Conservation (phyloP, 805 yeast species). For the Zygoascus tannicola region DNA sequence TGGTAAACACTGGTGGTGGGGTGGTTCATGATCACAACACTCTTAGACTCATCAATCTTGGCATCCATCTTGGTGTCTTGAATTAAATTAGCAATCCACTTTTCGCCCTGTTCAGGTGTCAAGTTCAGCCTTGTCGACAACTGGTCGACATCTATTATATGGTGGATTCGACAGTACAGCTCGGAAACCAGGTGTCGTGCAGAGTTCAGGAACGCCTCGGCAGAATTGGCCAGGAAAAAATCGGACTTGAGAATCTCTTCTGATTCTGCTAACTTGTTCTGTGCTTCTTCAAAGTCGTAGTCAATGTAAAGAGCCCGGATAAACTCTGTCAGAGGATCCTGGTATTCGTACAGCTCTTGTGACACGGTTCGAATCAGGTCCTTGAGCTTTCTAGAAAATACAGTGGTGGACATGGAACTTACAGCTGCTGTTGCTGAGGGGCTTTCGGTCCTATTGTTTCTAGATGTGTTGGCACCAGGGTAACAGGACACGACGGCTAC, state of each 20-base stretch:
- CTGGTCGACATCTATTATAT: slow-evolving; percentile 37
- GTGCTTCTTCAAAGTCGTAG: slow-evolving; percentile 49
- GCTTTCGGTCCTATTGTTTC: neutral
- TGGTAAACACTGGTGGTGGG: slow-evolving; percentile 51
- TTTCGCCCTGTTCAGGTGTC: slow-evolving; percentile 39
- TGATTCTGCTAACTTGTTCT: slow-evolving; percentile 39
- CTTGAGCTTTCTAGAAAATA: slow-evolving; percentile 44
- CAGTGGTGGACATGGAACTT: neutral
- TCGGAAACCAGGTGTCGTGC: slow-evolving; percentile 45
- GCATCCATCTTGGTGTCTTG: slow-evolving; percentile 45
- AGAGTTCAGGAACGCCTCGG: slow-evolving; percentile 35
- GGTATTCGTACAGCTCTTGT: slow-evolving; percentile 56
- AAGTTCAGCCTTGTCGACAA: slow-evolving; percentile 39
- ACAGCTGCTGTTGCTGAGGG: neutral
- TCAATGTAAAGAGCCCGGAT: slow-evolving; percentile 47
- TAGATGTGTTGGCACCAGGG: slow-evolving; percentile 23
- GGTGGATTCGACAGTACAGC: slow-evolving; percentile 46
- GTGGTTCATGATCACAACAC: slow-evolving; percentile 45
- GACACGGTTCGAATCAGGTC: slow-evolving; percentile 49
- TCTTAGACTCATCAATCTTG: slow-evolving; percentile 43
- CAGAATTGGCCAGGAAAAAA: slow-evolving; percentile 42
- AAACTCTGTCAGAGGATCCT: slow-evolving; percentile 54
- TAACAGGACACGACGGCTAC: slow-evolving; percentile 41
- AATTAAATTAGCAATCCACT: slow-evolving; percentile 43
- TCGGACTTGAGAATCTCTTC: slow-evolving; percentile 43